Evolutionary conservation across 805 yeast genomes (phyloP).

Genomic region (Lipomyces orientalis): DNA sequence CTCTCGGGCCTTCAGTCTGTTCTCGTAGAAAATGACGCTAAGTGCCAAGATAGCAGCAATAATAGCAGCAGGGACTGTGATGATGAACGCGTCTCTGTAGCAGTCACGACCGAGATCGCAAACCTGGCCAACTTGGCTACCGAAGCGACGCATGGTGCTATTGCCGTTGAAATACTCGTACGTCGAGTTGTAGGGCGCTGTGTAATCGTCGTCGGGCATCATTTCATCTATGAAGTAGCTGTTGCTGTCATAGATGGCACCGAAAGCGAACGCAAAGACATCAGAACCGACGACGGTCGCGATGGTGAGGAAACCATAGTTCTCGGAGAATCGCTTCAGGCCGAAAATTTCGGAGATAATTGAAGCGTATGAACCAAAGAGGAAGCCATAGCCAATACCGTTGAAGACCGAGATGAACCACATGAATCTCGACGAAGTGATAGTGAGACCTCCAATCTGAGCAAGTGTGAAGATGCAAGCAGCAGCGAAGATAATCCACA

Average conservation of each 20-base stretch:
- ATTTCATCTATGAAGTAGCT: slow-evolving; percentile 30
- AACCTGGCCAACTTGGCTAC: slow-evolving; percentile 34
- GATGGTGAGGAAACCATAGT: slow-evolving; percentile 74
- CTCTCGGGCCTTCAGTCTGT: background rate
- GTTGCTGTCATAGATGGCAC: slow-evolving; percentile 63
- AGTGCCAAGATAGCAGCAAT: slow-evolving; percentile 22
- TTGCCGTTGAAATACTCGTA: slow-evolving; percentile 21
- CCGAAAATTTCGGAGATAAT: slow-evolving; percentile 78
- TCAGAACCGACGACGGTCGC: slow-evolving; percentile 60
- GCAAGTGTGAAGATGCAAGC: slow-evolving; percentile 54
- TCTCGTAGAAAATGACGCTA: slow-evolving; percentile 26
- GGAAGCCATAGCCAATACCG: slow-evolving; percentile 75
- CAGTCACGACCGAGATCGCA: slow-evolving; percentile 33
- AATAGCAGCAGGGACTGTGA: slow-evolving; percentile 34
- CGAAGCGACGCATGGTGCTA: slow-evolving; percentile 29
- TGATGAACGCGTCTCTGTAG: slow-evolving; percentile 35
- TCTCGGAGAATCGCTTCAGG: slow-evolving; percentile 65
- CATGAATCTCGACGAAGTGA: slow-evolving; percentile 48
- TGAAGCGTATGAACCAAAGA: slow-evolving; percentile 76
- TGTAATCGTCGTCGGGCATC: slow-evolving; percentile 20
- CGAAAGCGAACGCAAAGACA: slow-evolving; percentile 66
- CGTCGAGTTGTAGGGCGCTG: slow-evolving; percentile 7
- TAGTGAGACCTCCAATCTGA: slow-evolving; percentile 56
- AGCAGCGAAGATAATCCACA: slow-evolving; percentile 63
- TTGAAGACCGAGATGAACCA: slow-evolving; percentile 60